Conservation (phyloP, 2,329 filamentous ascomycete genomes). For the Epicoccum nigrum region DNA sequence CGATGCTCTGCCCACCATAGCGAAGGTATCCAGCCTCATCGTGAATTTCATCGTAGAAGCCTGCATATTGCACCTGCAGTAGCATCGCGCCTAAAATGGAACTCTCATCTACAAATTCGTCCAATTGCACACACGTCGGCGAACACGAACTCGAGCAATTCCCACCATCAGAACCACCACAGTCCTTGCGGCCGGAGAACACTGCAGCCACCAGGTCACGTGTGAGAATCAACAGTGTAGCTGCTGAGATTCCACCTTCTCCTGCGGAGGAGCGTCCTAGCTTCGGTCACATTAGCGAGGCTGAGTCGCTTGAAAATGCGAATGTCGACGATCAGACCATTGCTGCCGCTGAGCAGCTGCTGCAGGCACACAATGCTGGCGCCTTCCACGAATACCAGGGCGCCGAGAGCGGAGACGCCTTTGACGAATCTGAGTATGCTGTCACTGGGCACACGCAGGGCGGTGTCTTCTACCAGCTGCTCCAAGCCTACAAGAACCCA, state of each 20-base stretch:
- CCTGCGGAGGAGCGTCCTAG: slow-evolving; percentile 8
- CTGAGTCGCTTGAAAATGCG: slow-evolving; percentile 15
- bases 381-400: slow-evolving; percentile 4
- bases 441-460: slow-evolving; percentile 37
- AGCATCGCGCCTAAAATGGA: slow-evolving; percentile 23
- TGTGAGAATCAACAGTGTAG: slow-evolving; percentile 39
- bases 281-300: slow-evolving; percentile 23
- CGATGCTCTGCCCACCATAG: neutral
- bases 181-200: slow-evolving; percentile 20
- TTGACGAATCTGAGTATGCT: slow-evolving; percentile 29
- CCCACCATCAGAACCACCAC: slow-evolving; percentile 11
- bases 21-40: neutral
- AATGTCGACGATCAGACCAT: slow-evolving; percentile 19
- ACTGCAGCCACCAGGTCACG: slow-evolving; percentile 19
- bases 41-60: neutral
- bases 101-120: slow-evolving; percentile 21
- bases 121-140: slow-evolving; percentile 18
- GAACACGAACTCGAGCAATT: slow-evolving; percentile 4
- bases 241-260: slow-evolving; percentile 27
- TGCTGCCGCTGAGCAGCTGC: slow-evolving; percentile 31
- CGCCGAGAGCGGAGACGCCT: slow-evolving; percentile 1
- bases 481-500: slow-evolving; percentile 41
- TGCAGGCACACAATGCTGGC: slow-evolving; percentile 26
- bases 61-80: slow-evolving; percentile 5
- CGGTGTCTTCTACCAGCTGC: slow-evolving; percentile 41